A percentile compares a stretch with the other conserved stretches of the same genome.
Conservation (phyloP, 768 basidiomycete genomes). For the Lyophyllum semitale region DNA sequence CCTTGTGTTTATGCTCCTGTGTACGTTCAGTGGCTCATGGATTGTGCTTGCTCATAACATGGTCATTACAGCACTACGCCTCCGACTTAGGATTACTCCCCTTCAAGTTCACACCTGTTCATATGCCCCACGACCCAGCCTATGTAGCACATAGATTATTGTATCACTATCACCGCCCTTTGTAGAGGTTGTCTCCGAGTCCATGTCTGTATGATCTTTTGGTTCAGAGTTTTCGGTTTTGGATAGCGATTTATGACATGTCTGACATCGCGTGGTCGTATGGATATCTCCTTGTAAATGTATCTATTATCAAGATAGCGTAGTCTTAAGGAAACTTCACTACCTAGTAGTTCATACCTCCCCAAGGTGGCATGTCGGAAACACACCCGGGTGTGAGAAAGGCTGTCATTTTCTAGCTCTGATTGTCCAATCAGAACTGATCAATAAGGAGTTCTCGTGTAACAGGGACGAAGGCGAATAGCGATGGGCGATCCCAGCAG, state of each 20-base stretch:
- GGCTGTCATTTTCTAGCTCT: not conserved
- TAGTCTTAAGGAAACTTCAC: not conserved
- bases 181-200: not conserved
- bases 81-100: not conserved
- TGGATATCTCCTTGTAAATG: not conserved
- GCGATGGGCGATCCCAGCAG: slow-evolving; percentile 7
- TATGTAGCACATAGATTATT: not conserved
- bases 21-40: slow-evolving; percentile 40
- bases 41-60: not conserved
- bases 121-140: not conserved
- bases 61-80: not conserved
- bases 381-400: not conserved
- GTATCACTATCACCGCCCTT: not conserved
- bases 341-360: not conserved
- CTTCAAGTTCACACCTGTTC: not conserved
- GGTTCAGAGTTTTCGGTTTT: not conserved
- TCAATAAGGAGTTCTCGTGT: not conserved
- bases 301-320: not conserved
- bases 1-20: slow-evolving; percentile 67
- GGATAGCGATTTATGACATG: not conserved
- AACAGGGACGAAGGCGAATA: slow-evolving; percentile 3
- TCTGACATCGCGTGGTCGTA: not conserved
- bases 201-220: not conserved
- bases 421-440: slow-evolving; percentile 1
- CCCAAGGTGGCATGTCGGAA: not conserved